phyloP scores from a whole-genome alignment of 352 stramenopile species.

The Lagenidium sp. region DNA sequence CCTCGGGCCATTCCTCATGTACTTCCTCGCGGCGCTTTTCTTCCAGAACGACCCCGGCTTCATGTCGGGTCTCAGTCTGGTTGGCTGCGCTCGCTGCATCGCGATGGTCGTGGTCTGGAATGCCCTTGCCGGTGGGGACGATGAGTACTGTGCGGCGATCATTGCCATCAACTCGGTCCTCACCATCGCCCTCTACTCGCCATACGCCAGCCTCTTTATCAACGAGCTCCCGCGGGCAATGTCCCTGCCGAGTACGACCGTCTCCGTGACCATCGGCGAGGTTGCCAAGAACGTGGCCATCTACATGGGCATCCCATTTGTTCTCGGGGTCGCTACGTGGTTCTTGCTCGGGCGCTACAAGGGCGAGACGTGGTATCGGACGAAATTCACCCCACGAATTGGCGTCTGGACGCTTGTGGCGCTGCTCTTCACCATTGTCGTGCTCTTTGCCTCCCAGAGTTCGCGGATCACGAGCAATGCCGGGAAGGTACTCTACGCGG shows the following conservation, averaged over 20 bases:
- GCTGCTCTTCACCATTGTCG: constrained; percentile 58
- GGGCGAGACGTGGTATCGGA: constrained; percentile 36
- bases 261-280: constrained; percentile 32
- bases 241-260: constrained; percentile 22
- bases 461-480: constrained; percentile 43
- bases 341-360: constrained; percentile 23
- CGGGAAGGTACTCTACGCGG: constrained; percentile 44
- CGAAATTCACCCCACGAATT: constrained; percentile 28
- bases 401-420: constrained; percentile 38
- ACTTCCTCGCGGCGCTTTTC: constrained; percentile 31
- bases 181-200: constrained; percentile 52
- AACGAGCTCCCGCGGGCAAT: constrained; percentile 31
- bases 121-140: constrained; percentile 41
- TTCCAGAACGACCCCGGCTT: constrained; percentile 39
- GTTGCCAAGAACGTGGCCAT: constrained; percentile 49
- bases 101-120: constrained; percentile 85
- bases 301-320: constrained; percentile 66
- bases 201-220: constrained; percentile 46
- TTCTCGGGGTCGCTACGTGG: constrained; percentile 28
- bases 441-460: constrained; percentile 69
- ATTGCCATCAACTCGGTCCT: constrained; percentile 62
- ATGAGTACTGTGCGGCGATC: constrained; percentile 59
- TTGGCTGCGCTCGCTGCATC: constrained; percentile 65
- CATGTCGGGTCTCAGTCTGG: constrained; percentile 54
- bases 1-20: constrained; percentile 45